Evolutionary conservation across 1,139 yeast genomes (phyloP).

Genomic region (Pneumocystis carinii): DNA sequence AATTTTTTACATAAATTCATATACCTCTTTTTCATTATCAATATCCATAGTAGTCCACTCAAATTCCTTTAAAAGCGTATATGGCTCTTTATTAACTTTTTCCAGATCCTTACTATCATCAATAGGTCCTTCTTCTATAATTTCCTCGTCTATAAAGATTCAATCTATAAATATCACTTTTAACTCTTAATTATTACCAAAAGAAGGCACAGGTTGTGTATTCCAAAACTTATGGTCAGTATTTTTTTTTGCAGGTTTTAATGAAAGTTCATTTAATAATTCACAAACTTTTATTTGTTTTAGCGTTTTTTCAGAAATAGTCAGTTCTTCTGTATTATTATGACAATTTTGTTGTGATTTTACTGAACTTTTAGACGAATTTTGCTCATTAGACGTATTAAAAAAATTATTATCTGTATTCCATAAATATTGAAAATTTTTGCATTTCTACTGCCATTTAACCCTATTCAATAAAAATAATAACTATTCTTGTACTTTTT

Average conservation of each 20-base stretch:
- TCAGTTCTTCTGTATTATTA: background rate
- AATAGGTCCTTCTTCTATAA: conserved; percentile 69
- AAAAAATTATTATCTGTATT: background rate
- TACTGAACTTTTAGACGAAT: background rate
- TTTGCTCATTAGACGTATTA: background rate
- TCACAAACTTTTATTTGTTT: conserved; percentile 2
- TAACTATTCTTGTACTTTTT: background rate
- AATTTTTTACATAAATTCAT: background rate
- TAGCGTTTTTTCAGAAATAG: background rate
- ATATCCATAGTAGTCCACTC: conserved; percentile 81
- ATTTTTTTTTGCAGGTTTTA: conserved; percentile 32
- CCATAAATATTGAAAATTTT: background rate
- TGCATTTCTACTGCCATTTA: background rate
- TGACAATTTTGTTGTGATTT: background rate
- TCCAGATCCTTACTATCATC: conserved; percentile 50
- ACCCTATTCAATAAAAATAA: background rate
- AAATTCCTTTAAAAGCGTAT: conserved; percentile 58
- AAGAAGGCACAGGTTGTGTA: conserved; percentile 83
- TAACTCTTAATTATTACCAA: conserved; percentile 24
- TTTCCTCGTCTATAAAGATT: conserved; percentile 31
- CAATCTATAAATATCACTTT: background rate
- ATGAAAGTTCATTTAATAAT: conserved; percentile 3
- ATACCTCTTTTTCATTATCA: conserved; percentile 33
- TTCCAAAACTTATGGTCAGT: conserved; percentile 94
- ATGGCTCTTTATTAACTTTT: conserved; percentile 57